A percentile compares a stretch with the other conserved stretches of the same genome.
Evolutionary conservation across 495 filamentous ascomycete species (phyloP).

Genomic region (Penicillium silybi): DNA sequence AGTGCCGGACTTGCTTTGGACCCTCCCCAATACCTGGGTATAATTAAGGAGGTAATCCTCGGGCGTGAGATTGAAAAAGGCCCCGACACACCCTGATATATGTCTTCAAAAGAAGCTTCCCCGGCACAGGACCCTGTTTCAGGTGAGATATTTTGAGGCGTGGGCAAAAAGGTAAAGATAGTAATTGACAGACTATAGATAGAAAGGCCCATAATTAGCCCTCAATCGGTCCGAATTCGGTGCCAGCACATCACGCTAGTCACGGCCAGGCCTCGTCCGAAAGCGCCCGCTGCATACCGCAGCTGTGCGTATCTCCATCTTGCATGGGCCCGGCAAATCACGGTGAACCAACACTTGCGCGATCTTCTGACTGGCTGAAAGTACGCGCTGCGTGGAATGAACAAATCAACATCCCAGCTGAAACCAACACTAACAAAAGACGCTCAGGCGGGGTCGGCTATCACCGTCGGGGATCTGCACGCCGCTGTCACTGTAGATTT

Average conservation of each 20-base stretch:
- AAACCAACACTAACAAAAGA: conserved; percentile 6
- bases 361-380: conserved; percentile 6
- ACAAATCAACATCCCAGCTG: conserved; percentile 1
- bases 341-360: conserved; percentile 14
- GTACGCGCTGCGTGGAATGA: conserved; percentile 8
- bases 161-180: conserved; percentile 2
- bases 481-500: not conserved
- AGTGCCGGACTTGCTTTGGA: not conserved
- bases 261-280: conserved; percentile 1
- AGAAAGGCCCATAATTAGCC: conserved; percentile 27
- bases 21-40: not conserved
- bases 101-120: conserved; percentile 17
- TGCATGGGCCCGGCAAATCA: not conserved
- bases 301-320: not conserved
- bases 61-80: not conserved
- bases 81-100: not conserved
- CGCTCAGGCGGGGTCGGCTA: conserved; percentile 1
- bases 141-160: conserved; percentile 16
- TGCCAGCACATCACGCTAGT: conserved; percentile 1
- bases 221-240: conserved; percentile 4
- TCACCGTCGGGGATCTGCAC: conserved; percentile 10
- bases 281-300: conserved; percentile 8
- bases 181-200: conserved; percentile 26
- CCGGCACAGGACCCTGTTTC: conserved; percentile 24
- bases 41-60: not conserved